Conservation (phyloP, 2,329 filamentous ascomycete species). For the Xylariaceae sp. region DNA sequence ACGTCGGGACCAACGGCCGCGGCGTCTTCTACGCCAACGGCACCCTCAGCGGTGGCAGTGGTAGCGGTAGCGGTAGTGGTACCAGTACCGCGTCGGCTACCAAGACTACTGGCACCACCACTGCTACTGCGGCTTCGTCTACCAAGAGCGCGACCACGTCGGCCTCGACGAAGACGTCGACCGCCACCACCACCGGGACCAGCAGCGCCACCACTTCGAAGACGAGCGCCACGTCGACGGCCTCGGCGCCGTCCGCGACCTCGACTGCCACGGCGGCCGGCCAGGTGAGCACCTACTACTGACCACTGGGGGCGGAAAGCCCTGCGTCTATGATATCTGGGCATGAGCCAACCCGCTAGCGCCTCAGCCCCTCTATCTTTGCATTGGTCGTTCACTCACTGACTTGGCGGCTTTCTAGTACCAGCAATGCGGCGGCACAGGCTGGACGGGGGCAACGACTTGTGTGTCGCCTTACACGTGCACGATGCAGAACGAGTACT, state of each 20-base stretch:
- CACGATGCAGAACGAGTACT: constrained; percentile 11
- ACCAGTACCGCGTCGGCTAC: not conserved
- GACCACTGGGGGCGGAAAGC: constrained; percentile 1
- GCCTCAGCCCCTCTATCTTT: constrained; percentile 2
- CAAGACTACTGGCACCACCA: constrained; percentile 1
- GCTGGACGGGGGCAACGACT: constrained; percentile 10
- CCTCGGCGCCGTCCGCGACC: constrained; percentile 1
- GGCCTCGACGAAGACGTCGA: not conserved
- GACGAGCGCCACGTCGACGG: not conserved
- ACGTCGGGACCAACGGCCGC: constrained; percentile 43
- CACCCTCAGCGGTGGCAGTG: constrained; percentile 5
- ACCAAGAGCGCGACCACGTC: not conserved
- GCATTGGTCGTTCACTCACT: no score
- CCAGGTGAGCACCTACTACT: constrained; percentile 2
- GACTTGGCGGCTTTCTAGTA: constrained; percentile 3
- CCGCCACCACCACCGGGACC: constrained; percentile 3
- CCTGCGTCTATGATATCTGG: not conserved
- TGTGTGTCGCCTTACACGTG: constrained; percentile 13
- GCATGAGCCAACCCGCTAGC: not conserved
- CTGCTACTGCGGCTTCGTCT: not conserved
- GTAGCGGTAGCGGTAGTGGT: constrained; percentile 1
- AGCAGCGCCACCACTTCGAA: not conserved
- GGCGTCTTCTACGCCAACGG: constrained; percentile 34
- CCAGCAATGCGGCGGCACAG: constrained; percentile 13
- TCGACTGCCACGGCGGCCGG: constrained; percentile 2